Evolutionary conservation across 2,329 filamentous ascomycete species (phyloP).

Genomic region (Venturiaceae sp.): DNA sequence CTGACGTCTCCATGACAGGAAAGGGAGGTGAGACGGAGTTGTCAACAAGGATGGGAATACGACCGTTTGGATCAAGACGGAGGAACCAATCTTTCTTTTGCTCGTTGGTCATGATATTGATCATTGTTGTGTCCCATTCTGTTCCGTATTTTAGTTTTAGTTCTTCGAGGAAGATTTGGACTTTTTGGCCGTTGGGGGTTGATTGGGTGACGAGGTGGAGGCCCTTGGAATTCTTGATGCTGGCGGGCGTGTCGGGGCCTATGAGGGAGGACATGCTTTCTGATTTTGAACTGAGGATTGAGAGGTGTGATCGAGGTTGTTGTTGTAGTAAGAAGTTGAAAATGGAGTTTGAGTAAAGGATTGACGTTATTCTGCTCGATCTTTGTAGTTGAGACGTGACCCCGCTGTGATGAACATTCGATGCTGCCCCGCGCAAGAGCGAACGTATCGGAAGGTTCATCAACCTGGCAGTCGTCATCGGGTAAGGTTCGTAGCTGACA

Average conservation of each 20-base stretch:
- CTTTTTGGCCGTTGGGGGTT: conserved; percentile 47
- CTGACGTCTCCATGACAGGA: conserved; percentile 32
- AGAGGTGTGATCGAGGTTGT: not conserved
- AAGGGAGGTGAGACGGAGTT: conserved; percentile 38
- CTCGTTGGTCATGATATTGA: conserved; percentile 43
- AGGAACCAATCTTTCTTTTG: conserved; percentile 62
- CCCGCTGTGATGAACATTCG: not conserved
- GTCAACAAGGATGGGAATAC: conserved; percentile 57
- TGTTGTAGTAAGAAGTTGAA: not conserved
- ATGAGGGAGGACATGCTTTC: conserved; percentile 30
- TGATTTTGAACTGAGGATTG: not conserved
- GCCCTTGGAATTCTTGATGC: conserved; percentile 39
- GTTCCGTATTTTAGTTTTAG: conserved; percentile 53
- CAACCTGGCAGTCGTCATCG: not conserved
- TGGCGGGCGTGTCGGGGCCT: conserved; percentile 33
- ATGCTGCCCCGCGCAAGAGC: not conserved
- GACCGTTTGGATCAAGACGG: conserved; percentile 52
- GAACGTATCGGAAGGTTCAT: not conserved
- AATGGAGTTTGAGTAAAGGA: not conserved
- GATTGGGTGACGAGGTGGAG: conserved; percentile 42
- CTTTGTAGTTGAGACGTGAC: not conserved
- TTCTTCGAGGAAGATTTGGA: conserved; percentile 54
- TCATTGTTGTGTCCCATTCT: conserved; percentile 37
- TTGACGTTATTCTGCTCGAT: not conserved
- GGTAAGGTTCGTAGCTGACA: no score